phyloP scores from a whole-genome alignment of 2,329 filamentous ascomycete species.

The Arthrobotrys entomopaga region DNA sequence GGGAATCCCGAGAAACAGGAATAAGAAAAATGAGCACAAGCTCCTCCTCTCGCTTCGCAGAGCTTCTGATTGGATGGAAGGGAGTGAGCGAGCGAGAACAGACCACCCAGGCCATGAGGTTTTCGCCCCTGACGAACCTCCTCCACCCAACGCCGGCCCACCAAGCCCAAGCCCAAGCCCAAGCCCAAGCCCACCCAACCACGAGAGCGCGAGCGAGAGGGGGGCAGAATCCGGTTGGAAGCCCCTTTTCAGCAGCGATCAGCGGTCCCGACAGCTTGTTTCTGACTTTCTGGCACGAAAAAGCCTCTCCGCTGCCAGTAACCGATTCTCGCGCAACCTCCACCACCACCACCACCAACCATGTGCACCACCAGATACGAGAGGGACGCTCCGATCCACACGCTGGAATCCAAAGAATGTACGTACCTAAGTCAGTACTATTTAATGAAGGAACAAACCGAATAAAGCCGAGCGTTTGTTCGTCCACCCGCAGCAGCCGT shows the following conservation, averaged over 20 bases:
- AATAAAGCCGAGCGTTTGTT: background rate
- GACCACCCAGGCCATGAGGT: conserved; percentile 6
- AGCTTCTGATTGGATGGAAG: conserved; percentile 28
- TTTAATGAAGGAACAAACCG: background rate
- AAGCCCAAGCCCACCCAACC: too few relatives aligned
- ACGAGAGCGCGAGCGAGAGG: conserved; percentile 1
- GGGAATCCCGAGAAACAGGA: conserved; percentile 43
- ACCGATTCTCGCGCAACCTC: conserved; percentile 50
- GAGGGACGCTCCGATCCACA: too few relatives aligned
- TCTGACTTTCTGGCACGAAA: conserved; percentile 49
- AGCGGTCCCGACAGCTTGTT: conserved; percentile 55
- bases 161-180: too few relatives aligned
- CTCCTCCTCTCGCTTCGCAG: conserved; percentile 34
- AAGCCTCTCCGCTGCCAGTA: conserved; percentile 55
- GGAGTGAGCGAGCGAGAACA: background rate
- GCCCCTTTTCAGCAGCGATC: conserved; percentile 55
- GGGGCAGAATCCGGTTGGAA: conserved; percentile 36
- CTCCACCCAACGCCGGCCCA: too few relatives aligned
- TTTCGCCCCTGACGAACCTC: conserved; percentile 2
- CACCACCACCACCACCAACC: conserved; percentile 14
- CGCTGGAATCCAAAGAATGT: background rate
- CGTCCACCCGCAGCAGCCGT: conserved; percentile 18
- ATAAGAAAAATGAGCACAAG: conserved; percentile 7
- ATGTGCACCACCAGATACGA: too few relatives aligned
- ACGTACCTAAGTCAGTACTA: background rate